phyloP scores from a whole-genome alignment of 164 flowering plant species.

The Aristolochia californica region DNA sequence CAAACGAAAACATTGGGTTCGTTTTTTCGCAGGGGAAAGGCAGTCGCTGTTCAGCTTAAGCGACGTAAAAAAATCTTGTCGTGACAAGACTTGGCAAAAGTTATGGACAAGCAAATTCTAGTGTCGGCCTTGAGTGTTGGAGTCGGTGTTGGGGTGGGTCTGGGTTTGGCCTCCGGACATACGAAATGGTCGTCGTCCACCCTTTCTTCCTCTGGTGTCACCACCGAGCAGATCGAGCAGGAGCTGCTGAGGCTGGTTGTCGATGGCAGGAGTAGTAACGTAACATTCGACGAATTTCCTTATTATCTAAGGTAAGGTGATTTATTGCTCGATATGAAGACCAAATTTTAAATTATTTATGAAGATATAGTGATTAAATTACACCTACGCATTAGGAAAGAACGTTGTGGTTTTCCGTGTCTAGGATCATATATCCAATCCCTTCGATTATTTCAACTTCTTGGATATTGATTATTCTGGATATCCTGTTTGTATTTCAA shows the following conservation, averaged over 20 bases:
- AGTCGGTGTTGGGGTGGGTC: slow-evolving; percentile 79
- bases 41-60: no score
- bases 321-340: no score
- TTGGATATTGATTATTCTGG: no score
- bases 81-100: no score
- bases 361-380: no score
- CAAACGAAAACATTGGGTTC: no score
- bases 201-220: slow-evolving; percentile 20
- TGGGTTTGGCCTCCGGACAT: slow-evolving; percentile 75
- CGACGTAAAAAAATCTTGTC: no score
- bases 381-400: no score
- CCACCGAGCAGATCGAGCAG: slow-evolving; percentile 48
- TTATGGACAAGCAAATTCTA: slow-evolving; percentile 13
- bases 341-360: no score
- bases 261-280: slow-evolving; percentile 61
- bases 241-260: slow-evolving; percentile 54
- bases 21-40: no score
- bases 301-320: slow-evolving; percentile 61
- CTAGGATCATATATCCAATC: slow-evolving; percentile 3
- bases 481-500: no score
- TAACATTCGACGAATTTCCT: slow-evolving; percentile 78
- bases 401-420: not conserved
- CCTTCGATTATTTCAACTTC: not conserved
- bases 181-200: slow-evolving; percentile 43
- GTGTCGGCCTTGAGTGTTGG: slow-evolving; percentile 87